Evolutionary conservation across 2,329 filamentous ascomycete genomes (phyloP).

Genomic region (Diaporthe citri): DNA sequence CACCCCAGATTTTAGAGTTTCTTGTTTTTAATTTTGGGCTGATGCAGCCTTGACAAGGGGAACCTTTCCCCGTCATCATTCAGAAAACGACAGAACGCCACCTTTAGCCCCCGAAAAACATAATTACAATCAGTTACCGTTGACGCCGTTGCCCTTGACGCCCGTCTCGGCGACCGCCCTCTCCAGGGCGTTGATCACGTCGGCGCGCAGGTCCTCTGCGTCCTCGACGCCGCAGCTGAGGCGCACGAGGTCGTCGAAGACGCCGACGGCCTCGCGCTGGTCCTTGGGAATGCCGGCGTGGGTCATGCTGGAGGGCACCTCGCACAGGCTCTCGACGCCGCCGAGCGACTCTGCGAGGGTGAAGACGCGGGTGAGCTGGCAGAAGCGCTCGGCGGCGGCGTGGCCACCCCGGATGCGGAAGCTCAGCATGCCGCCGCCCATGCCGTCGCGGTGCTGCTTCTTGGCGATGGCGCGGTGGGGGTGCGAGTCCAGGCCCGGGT

Average conservation of each 20-base stretch:
- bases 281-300: constrained; percentile 94
- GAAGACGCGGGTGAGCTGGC: constrained; percentile 89
- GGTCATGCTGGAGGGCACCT: constrained; percentile 96
- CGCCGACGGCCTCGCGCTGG: constrained; percentile 90
- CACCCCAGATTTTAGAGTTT: background rate
- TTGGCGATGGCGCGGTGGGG: constrained; percentile 85
- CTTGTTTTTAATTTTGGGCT: background rate
- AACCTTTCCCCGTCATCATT: background rate
- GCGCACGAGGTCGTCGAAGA: constrained; percentile 94
- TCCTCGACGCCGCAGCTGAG: constrained; percentile 97
- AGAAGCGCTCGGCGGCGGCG: constrained; percentile 90
- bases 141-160: constrained; percentile 29
- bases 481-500: constrained; percentile 91
- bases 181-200: constrained; percentile 85
- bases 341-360: constrained; percentile 91
- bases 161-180: constrained; percentile 67
- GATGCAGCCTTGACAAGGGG: constrained; percentile 3
- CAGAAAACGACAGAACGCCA: background rate
- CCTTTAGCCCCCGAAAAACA: background rate
- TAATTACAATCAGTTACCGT: constrained; percentile 4
- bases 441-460: constrained; percentile 92
- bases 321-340: constrained; percentile 90
- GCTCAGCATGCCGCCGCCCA: constrained; percentile 97
- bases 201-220: constrained; percentile 82
- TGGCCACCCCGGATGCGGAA: constrained; percentile 94